Evolutionary conservation across 768 basidiomycete genomes (phyloP), one percentile per base, ranked within the genome.

Genomic region (Tulasnella sp.): DNA sequence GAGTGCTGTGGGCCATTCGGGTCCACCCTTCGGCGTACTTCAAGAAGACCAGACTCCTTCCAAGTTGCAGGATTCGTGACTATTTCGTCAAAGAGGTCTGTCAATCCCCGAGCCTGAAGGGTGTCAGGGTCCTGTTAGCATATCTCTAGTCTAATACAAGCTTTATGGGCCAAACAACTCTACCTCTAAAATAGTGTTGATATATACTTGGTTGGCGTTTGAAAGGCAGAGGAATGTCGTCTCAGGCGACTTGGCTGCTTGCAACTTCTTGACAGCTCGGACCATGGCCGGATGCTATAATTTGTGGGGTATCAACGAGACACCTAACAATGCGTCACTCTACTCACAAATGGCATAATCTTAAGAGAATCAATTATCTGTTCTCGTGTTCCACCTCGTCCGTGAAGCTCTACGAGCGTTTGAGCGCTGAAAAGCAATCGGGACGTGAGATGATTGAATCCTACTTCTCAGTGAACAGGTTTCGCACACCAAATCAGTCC

Each of bases 211-310:
- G 70, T 99, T 99, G 43, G 94, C 83, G 69, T 96, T 98, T 58
- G 94, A 97, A 42, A 99, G 77, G 67, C 89, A 88, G 63, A 97
- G 75, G 69, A 97, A 84, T 3, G 84, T 86, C 0, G 81, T 78
- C n/a, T 73, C 64, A 6, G 85, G 80, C n/a, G 74, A 75, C 12
- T 77, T 66, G 14, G 77, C 72, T 3, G 74, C 72, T 67, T 96
- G 89, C 60, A 94, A 75, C 2, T 74, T 74, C 21, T 75, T 79
- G n/a, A 94, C 81, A n/a, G 78, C 90, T 19, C 93, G 86, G 59
- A 81, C 76, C 91, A 97, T 96, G 4, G 92, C 96, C 3, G 96
- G 96, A 67, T 99, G 96, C 94, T 99, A 66, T 3, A 40, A 45
- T 6, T 9, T 43, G 21, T 32, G 48, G 3, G 15, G 14, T 21